Evolutionary conservation across 2,329 filamentous ascomycete species (phyloP), one percentile per base, ranked within the genome.

Genomic region (Thielaviopsis punctulata): DNA sequence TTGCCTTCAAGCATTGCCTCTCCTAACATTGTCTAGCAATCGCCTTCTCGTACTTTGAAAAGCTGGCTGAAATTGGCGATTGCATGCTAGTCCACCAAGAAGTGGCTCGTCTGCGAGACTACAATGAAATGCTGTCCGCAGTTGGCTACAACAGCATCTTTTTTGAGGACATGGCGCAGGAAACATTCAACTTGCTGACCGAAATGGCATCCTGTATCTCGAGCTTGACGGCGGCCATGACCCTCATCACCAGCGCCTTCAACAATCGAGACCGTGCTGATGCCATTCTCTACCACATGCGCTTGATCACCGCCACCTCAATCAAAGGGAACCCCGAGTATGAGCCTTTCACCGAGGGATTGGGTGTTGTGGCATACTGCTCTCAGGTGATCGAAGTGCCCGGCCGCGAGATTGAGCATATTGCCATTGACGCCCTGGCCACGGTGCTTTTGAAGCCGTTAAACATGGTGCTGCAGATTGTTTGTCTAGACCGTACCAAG

Each of bases 41-140:
- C 63, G 88, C 82, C 22, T 98, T 94, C 66, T 82, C 81, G 58
- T 96, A 95, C 66, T 95, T 93, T 63, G 92, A 98, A 67, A 82
- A 80, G 45, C 73, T 96, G 52, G 72, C 90, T 60, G 77, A 79
- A 57, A 69, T 76, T 46, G 79, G 78, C 59, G 80, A 87, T 63
- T 69, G 70, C 53, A 69, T 70, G 57, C 77, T 80, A 58, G 71
- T 93, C 54, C 72, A 80, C 33, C 75, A 75, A 58, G 90, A 96
- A 66, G 70, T 80, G 53, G 73, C 75, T 22, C 82, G 90, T 33
- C 73, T 96, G 51, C 77, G 73, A 56, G 80, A 76, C 24, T 71
- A 95, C 58, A 82, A 79, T 62, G 76, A 80, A 56, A 73, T 85
- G 56, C 74, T 95, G 57, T 73, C 79, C 57, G 76, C 73, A 25